phyloP scores from a whole-genome alignment of 1,139 yeast species.

The Kazachstania sp. region DNA sequence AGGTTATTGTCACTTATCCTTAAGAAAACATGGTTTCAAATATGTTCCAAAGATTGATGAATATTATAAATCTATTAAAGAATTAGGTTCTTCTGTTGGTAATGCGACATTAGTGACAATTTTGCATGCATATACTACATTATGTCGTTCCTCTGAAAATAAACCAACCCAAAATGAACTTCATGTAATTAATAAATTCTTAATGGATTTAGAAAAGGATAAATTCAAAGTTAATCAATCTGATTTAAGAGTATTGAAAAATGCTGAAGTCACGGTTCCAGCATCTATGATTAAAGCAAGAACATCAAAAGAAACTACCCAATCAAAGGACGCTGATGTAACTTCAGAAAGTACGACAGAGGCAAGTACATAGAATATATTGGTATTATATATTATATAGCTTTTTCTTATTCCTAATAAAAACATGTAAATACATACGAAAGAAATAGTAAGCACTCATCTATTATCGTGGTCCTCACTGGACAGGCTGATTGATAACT shows the following conservation, averaged over 20 bases:
- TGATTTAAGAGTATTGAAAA: conserved; percentile 1
- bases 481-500: too few relatives aligned
- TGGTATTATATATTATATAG: too few relatives aligned
- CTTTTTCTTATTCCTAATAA: not conserved
- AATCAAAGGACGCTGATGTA: not conserved
- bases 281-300: not conserved
- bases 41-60: conserved; percentile 4
- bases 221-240: conserved; percentile 3
- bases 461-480: too few relatives aligned
- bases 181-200: not conserved
- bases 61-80: conserved; percentile 2
- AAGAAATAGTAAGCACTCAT: too few relatives aligned
- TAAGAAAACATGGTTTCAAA: not conserved
- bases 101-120: not conserved
- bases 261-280: conserved; percentile 1
- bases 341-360: not conserved
- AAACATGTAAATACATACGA: conserved; percentile 1
- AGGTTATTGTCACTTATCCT: conserved; percentile 1
- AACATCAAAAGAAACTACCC: not conserved
- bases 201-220: not conserved
- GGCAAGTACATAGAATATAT: not conserved
- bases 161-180: not conserved
- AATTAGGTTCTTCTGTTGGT: not conserved
- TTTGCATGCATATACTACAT: conserved; percentile 1
- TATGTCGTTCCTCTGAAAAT: not conserved